Conservation (phyloP, 83 land plant genomes). For the Diphasiastrum complanatum region DNA sequence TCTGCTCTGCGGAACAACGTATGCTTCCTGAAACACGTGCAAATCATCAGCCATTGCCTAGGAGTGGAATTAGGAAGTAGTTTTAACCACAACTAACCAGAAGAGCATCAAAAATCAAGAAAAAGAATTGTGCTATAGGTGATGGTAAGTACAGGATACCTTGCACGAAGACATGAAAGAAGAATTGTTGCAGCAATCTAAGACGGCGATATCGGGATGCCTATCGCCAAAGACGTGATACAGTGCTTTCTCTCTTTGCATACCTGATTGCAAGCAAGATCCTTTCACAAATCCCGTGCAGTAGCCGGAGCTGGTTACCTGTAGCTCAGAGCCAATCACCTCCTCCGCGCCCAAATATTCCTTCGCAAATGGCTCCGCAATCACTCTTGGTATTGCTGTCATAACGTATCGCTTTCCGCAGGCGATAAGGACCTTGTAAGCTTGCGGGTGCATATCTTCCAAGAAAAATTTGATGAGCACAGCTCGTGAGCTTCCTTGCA, state of each 20-base stretch:
- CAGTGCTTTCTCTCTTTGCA: background rate
- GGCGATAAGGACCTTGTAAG: background rate
- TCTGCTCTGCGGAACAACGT: too few species aligned
- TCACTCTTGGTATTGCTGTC: conserved; percentile 1
- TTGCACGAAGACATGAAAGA: too few species aligned
- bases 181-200: too few species aligned
- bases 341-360: background rate
- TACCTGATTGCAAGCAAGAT: background rate
- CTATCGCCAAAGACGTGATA: background rate
- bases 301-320: background rate
- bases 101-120: too few species aligned
- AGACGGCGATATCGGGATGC: conserved; percentile 1
- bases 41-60: too few species aligned
- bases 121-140: too few species aligned
- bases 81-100: too few species aligned
- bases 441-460: background rate
- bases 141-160: too few species aligned
- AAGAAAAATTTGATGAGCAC: background rate
- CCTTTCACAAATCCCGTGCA: conserved; percentile 5
- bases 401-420: conserved; percentile 1
- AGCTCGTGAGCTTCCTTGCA: too few species aligned
- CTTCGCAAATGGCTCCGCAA: conserved; percentile 3
- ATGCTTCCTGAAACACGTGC: too few species aligned
- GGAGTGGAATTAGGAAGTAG: too few species aligned
- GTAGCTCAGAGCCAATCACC: background rate